phyloP scores from a whole-genome alignment of 805 yeast species.

The Cyberlindnera xishuangbannaensis region DNA sequence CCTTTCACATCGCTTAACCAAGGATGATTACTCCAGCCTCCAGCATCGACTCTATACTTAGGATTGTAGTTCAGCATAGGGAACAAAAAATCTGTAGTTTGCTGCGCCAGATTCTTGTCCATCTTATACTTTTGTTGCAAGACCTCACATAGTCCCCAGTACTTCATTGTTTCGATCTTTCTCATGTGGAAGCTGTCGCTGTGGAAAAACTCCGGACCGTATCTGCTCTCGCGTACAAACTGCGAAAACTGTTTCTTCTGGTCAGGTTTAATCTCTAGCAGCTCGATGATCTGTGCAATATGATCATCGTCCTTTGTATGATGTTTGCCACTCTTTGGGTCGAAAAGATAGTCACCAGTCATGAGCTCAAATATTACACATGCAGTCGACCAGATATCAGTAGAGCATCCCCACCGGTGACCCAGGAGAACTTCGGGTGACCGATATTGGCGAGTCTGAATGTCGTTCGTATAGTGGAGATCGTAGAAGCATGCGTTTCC shows the following conservation, averaged over 20 bases:
- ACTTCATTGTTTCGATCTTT: slow-evolving; percentile 63
- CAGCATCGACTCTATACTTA: slow-evolving; percentile 46
- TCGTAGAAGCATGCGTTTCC: slow-evolving; percentile 66
- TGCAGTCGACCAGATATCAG: slow-evolving; percentile 95
- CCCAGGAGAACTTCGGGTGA: slow-evolving; percentile 60
- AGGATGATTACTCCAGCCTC: slow-evolving; percentile 46
- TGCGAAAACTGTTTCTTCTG: slow-evolving; percentile 30
- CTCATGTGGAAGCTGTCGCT: slow-evolving; percentile 40
- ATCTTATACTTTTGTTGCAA: slow-evolving; percentile 70
- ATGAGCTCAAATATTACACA: slow-evolving; percentile 85
- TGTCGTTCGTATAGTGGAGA: slow-evolving; percentile 61
- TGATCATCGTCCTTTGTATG: slow-evolving; percentile 93
- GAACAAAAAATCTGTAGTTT: slow-evolving; percentile 41
- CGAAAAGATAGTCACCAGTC: slow-evolving; percentile 93
- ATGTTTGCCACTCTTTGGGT: slow-evolving; percentile 69
- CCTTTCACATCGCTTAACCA: slow-evolving; percentile 33
- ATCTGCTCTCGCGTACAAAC: slow-evolving; percentile 32
- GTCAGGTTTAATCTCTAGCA: slow-evolving; percentile 29
- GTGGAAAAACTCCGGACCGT: slow-evolving; percentile 43
- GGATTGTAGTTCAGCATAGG: slow-evolving; percentile 48
- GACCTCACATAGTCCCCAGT: slow-evolving; percentile 71
- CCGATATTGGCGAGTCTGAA: slow-evolving; percentile 63
- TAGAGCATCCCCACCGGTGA: slow-evolving; percentile 61
- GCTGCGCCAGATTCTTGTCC: slow-evolving; percentile 44
- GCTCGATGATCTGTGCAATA: slow-evolving; percentile 79